A percentile compares a stretch with the other conserved stretches of the same genome.
Conservation (phyloP, 2,329 filamentous ascomycete genomes). For the Metarhizium brunneum region DNA sequence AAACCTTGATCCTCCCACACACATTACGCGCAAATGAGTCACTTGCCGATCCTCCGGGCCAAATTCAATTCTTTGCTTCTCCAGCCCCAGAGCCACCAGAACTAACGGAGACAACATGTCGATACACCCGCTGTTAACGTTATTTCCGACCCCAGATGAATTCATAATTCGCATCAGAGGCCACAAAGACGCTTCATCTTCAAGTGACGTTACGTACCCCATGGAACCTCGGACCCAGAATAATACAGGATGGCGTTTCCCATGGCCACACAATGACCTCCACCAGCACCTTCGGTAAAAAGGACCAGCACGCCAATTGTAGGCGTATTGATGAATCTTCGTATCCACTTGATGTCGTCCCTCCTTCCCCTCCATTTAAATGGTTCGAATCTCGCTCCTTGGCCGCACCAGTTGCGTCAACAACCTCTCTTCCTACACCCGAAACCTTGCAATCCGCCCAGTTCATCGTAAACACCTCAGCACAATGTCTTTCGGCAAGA, state of each 20-base stretch:
- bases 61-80: too few species aligned
- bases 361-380: background rate
- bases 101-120: too few species aligned
- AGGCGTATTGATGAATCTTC: constrained; percentile 1
- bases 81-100: too few species aligned
- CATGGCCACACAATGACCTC: background rate
- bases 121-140: background rate
- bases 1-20: too few species aligned
- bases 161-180: background rate
- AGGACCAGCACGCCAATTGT: background rate
- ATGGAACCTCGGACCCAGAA: background rate
- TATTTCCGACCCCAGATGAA: background rate
- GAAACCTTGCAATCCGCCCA: background rate
- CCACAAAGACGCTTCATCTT: background rate
- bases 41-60: too few species aligned
- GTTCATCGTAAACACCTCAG: constrained; percentile 1
- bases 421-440: background rate
- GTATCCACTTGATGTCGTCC: constrained; percentile 4
- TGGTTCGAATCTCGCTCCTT: background rate
- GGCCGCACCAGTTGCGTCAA: background rate
- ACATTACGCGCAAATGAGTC: too few species aligned
- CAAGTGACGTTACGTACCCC: background rate
- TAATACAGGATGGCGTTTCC: background rate
- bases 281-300: background rate
- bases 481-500: constrained; percentile 45